Conservation (phyloP, 2,329 filamentous ascomycete species). For the Ophiognomonia clavigignenti-juglandacearum region DNA sequence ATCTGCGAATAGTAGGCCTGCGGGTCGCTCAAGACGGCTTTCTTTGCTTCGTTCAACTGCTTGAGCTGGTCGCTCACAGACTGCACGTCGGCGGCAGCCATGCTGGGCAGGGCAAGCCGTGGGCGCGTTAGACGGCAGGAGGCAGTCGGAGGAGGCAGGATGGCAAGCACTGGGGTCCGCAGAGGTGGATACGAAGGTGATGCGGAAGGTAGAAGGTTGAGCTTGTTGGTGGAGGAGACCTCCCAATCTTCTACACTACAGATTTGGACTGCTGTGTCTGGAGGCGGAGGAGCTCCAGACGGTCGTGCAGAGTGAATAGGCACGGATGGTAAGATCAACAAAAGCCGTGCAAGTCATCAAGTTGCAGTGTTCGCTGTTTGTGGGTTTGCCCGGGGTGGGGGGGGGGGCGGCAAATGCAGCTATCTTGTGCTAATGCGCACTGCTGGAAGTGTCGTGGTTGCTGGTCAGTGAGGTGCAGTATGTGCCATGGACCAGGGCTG, state of each 20-base stretch:
- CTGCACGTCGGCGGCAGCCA: conserved; percentile 45
- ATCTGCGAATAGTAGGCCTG: conserved; percentile 81
- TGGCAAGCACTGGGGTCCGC: conserved; percentile 3
- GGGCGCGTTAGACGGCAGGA: not conserved
- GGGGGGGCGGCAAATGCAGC: not conserved
- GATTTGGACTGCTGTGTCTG: not conserved
- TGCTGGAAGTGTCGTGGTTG: conserved; percentile 5
- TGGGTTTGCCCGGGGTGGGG: too few relatives aligned
- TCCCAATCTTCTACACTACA: conserved; percentile 17
- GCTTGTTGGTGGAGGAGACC: not conserved
- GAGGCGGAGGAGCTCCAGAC: not conserved
- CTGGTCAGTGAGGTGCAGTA: not conserved
- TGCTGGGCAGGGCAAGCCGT: conserved; percentile 29
- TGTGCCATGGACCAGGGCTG: not conserved
- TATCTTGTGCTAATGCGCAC: conserved; percentile 2
- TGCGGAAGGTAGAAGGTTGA: not conserved
- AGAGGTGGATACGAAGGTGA: not conserved
- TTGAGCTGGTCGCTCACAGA: conserved; percentile 71
- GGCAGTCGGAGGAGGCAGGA: not conserved
- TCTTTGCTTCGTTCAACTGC: conserved; percentile 86
- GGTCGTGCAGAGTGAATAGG: not conserved
- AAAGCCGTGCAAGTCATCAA: conserved; percentile 1
- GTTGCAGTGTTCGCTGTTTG: not conserved
- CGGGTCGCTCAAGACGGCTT: conserved; percentile 80
- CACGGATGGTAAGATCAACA: not conserved